phyloP scores from a whole-genome alignment of 345 rosid species.

The Mallotus nudiflorus region DNA sequence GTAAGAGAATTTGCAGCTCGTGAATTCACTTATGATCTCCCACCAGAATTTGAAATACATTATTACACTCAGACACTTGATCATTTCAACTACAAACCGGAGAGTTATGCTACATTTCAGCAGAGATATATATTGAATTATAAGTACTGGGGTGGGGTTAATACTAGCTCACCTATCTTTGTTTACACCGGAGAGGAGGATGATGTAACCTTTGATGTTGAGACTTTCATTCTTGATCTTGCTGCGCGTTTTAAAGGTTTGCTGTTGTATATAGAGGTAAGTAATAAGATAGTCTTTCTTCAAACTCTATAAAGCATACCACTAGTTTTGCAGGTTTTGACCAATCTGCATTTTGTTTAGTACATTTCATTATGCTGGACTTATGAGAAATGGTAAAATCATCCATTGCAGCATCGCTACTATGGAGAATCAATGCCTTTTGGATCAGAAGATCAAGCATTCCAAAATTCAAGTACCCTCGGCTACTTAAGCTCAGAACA shows the following conservation, averaged over 20 bases:
- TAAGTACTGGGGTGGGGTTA: conserved; percentile 25
- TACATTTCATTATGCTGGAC: too few relatives aligned
- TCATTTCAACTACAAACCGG: conserved; percentile 31
- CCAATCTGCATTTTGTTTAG: not conserved
- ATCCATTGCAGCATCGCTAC: too few relatives aligned
- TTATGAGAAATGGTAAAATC: too few relatives aligned
- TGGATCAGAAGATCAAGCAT: too few relatives aligned
- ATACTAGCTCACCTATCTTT: conserved; percentile 21
- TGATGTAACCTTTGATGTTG: not conserved
- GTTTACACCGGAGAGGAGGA: conserved; percentile 15
- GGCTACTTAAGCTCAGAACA: too few relatives aligned
- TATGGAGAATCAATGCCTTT: too few relatives aligned
- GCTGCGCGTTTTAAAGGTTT: too few relatives aligned
- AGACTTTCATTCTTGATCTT: too few relatives aligned
- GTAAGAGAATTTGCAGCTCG: not conserved
- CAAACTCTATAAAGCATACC: not conserved
- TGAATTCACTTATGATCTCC: not conserved
- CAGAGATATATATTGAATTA: conserved; percentile 23
- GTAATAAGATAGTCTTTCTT: too few relatives aligned
- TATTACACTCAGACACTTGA: conserved; percentile 27
- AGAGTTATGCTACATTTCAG: conserved; percentile 28
- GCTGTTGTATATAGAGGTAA: too few relatives aligned
- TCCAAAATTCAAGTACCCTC: too few relatives aligned
- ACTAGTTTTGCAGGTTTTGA: not conserved
- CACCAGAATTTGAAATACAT: conserved; percentile 18